Conservation (phyloP, 1,284 basidiomycete genomes). For the Malassezia psittaci region DNA sequence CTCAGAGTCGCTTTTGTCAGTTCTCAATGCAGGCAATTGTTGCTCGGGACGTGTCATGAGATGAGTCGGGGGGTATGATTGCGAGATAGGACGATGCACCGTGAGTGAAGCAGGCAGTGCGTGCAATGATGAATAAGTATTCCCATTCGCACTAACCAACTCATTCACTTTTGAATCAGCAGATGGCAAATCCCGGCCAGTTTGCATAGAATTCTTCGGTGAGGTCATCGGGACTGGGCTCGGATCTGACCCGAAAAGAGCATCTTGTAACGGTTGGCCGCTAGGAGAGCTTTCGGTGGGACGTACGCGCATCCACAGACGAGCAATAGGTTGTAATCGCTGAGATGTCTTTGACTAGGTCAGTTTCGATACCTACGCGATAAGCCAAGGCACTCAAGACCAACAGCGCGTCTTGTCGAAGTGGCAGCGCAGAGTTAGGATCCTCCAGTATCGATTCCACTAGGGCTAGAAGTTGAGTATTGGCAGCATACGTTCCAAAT, state of each 20-base stretch:
- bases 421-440: background rate
- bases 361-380: background rate
- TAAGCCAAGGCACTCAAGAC: slow-evolving; percentile 7
- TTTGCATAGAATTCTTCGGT: too few species aligned
- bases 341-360: slow-evolving; percentile 1
- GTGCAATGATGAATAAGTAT: too few species aligned
- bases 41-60: too few species aligned
- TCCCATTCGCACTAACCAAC: too few species aligned
- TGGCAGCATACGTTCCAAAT: slow-evolving; percentile 4
- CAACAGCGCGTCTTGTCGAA: slow-evolving; percentile 4
- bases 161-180: too few species aligned
- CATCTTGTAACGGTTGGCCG: slow-evolving; percentile 6
- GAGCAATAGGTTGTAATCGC: background rate
- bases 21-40: too few species aligned
- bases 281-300: background rate
- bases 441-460: slow-evolving; percentile 7
- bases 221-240: too few species aligned
- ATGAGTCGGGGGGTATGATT: too few species aligned
- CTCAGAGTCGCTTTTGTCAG: too few species aligned
- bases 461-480: background rate
- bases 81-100: too few species aligned
- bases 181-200: too few species aligned
- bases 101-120: too few species aligned
- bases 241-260: background rate
- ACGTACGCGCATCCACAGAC: slow-evolving; percentile 11